These are phyloP conservation scores for Fusarium sp. DNA, from an alignment of 2,329 filamentous ascomycete genomes.

Conservation along the genomic window DNA sequence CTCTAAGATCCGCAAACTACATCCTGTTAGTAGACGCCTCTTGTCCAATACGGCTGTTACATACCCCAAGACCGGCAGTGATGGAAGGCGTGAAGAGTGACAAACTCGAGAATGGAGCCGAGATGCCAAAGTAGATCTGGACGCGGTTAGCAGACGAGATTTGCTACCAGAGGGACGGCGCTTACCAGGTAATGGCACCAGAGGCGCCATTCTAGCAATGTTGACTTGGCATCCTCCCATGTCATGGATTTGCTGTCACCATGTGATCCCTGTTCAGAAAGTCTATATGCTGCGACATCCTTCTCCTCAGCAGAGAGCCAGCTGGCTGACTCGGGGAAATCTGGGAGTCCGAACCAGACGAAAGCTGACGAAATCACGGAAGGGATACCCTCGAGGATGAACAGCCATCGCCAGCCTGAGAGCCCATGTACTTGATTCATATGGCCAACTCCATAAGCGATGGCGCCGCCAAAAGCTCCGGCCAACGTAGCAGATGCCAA, in stretches of 20 bases:
- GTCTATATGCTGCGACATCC: slow-evolving; percentile 55
- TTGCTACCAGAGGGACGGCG: no score
- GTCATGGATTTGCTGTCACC: slow-evolving; percentile 69
- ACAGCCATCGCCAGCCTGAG: slow-evolving; percentile 72
- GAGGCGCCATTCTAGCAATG: slow-evolving; percentile 69
- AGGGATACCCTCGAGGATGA: slow-evolving; percentile 68
- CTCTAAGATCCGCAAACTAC: slow-evolving; percentile 51
- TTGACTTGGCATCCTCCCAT: slow-evolving; percentile 73
- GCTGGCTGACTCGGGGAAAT: slow-evolving; percentile 70
- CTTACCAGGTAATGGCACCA: slow-evolving; percentile 73
- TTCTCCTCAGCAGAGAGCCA: slow-evolving; percentile 69
- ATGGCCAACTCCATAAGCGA: slow-evolving; percentile 75
- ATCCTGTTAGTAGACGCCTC: background rate
- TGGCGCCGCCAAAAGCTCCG: slow-evolving; percentile 75
- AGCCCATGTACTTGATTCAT: slow-evolving; percentile 71
- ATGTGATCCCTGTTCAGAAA: slow-evolving; percentile 47
- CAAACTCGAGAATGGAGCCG: slow-evolving; percentile 64
- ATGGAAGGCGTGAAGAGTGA: slow-evolving; percentile 69
- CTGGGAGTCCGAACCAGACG: slow-evolving; percentile 73
- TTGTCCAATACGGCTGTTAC: background rate
- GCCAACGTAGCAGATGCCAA: slow-evolving; percentile 73
- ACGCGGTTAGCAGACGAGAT: background rate
- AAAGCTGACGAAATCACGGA: slow-evolving; percentile 69
- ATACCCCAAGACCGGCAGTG: slow-evolving; percentile 56
- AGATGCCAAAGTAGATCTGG: slow-evolving; percentile 57